Conservation (phyloP, 805 yeast species). For the Starmerella lactis-condensi region DNA sequence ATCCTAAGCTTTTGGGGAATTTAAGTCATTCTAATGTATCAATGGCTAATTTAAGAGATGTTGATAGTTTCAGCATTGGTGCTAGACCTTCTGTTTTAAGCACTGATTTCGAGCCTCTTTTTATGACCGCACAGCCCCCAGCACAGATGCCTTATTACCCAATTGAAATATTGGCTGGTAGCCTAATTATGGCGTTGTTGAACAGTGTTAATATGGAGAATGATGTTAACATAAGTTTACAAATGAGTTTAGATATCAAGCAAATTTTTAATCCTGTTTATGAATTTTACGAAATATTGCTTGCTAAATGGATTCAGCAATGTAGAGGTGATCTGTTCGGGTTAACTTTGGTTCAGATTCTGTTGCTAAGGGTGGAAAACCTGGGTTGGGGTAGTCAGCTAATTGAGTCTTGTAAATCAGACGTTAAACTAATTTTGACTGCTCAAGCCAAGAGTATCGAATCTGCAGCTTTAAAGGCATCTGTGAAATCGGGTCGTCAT, state of each 20-base stretch:
- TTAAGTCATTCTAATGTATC: slow-evolving; percentile 1
- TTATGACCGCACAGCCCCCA: slow-evolving; percentile 9
- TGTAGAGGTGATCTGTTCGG: slow-evolving; percentile 47
- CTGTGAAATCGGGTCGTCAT: slow-evolving; percentile 7
- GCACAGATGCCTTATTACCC: slow-evolving; percentile 7
- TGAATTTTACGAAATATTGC: slow-evolving; percentile 5
- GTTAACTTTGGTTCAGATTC: slow-evolving; percentile 47
- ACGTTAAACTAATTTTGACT: slow-evolving; percentile 55
- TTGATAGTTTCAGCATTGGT: slow-evolving; percentile 14
- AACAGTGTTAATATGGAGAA: slow-evolving; percentile 12
- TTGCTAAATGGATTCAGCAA: slow-evolving; percentile 8
- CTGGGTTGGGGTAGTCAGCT: too few species aligned
- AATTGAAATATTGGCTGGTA: slow-evolving; percentile 12
- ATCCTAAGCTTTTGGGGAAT: slow-evolving; percentile 7
- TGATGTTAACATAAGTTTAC: slow-evolving; percentile 1
- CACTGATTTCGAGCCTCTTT: slow-evolving; percentile 2
- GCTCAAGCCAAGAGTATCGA: slow-evolving; percentile 56
- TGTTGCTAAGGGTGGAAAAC: slow-evolving; percentile 63
- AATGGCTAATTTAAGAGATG: slow-evolving; percentile 2
- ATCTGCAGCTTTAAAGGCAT: slow-evolving; percentile 27
- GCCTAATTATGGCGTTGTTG: slow-evolving; percentile 9
- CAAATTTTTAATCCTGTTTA: slow-evolving; percentile 8
- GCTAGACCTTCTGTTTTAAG: slow-evolving; percentile 14
- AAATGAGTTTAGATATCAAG: too few species aligned
- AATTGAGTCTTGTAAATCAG: too few species aligned